Evolutionary conservation across 257 asterid genomes (phyloP).

Genomic region (Solanum chiquidenum): DNA sequence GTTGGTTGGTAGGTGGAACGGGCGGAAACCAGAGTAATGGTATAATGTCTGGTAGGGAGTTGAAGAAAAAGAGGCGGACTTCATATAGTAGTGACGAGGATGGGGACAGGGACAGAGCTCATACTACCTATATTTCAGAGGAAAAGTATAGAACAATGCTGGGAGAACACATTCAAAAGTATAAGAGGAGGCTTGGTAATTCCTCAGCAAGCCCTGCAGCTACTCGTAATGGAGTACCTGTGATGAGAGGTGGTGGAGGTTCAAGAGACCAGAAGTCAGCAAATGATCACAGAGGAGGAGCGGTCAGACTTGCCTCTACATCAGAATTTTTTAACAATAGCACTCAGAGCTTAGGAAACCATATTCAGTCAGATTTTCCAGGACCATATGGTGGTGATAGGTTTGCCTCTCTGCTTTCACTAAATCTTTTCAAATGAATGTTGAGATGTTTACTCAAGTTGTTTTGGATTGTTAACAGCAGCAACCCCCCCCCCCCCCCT

Average conservation of each 20-base stretch:
- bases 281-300: constrained; percentile 52
- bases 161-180: constrained; percentile 87
- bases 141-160: constrained; percentile 87
- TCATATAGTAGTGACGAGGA: constrained; percentile 74
- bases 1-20: constrained; percentile 37
- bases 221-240: constrained; percentile 29
- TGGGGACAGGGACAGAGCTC: constrained; percentile 61
- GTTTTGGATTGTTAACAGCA: neutral
- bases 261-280: constrained; percentile 50
- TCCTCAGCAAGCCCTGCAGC: constrained; percentile 49
- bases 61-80: constrained; percentile 61
- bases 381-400: constrained; percentile 59
- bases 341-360: constrained; percentile 42
- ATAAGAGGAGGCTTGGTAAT: constrained; percentile 61
- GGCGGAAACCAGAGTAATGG: constrained; percentile 45
- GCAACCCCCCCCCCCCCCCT: neutral
- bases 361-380: constrained; percentile 45
- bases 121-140: constrained; percentile 64
- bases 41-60: constrained; percentile 52
- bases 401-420: constrained; percentile 24
- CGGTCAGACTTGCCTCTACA: constrained; percentile 50
- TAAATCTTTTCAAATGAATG: neutral
- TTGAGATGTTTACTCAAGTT: neutral
- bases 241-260: constrained; percentile 32
- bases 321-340: constrained; percentile 41